A percentile compares a stretch with the other conserved stretches of the same genome.
These are phyloP conservation scores for Przewalskia tangutica DNA, from an alignment of 257 asterid species.

Conservation along the genomic window DNA sequence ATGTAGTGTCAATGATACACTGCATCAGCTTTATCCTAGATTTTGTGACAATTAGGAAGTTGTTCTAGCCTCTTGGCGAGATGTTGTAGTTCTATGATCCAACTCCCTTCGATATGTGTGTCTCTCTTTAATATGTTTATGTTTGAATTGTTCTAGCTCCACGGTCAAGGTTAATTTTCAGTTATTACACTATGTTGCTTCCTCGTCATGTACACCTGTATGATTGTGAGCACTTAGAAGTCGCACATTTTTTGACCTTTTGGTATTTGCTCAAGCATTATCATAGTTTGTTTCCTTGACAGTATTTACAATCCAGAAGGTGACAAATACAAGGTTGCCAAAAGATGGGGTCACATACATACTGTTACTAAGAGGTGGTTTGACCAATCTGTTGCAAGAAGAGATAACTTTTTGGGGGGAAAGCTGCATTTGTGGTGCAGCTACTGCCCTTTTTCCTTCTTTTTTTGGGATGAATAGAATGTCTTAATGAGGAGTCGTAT, in stretches of 20 bases:
- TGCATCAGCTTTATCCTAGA: not conserved
- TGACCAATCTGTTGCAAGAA: conserved; percentile 75
- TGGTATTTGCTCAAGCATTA: conserved; percentile 1
- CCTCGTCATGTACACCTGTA: not conserved
- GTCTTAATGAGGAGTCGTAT: conserved; percentile 83
- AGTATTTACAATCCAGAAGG: conserved; percentile 70
- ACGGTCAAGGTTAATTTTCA: not conserved
- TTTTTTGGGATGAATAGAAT: conserved; percentile 42
- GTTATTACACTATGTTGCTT: not conserved
- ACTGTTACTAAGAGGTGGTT: conserved; percentile 72
- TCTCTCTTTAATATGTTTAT: not conserved
- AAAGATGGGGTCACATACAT: conserved; percentile 63
- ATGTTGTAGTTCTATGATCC: not conserved
- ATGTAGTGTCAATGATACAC: not conserved
- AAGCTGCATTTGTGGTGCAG: conserved; percentile 15
- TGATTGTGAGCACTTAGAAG: conserved; percentile 2
- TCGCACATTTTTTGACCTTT: not conserved
- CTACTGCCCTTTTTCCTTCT: conserved; percentile 20
- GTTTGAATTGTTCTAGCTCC: not conserved
- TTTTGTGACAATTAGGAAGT: not conserved
- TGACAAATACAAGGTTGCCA: conserved; percentile 87
- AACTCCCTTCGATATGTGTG: not conserved
- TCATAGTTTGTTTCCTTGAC: conserved; percentile 45
- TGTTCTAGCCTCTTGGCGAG: not conserved
- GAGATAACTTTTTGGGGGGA: conserved; percentile 46